Percentiles rank a stretch among this genome's conserved stretches.
Evolutionary conservation across 495 filamentous ascomycete genomes (phyloP).

Genomic region (Talaromyces thailandensis): DNA sequence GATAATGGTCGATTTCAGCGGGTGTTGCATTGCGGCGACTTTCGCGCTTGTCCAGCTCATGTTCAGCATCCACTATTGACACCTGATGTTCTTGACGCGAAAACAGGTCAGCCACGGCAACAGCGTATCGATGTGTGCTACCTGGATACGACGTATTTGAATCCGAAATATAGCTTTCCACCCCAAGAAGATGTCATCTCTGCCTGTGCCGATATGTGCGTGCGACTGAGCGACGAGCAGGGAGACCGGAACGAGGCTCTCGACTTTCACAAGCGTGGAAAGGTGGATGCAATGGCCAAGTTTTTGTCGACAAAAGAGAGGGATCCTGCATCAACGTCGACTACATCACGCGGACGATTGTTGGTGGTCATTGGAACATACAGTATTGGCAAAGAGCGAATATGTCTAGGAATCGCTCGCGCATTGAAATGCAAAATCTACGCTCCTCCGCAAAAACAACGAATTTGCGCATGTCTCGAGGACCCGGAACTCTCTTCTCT

Average conservation of each 20-base stretch:
- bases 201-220: conserved; percentile 86
- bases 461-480: conserved; percentile 75
- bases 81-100: conserved; percentile 59
- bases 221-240: conserved; percentile 49
- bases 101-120: conserved; percentile 60
- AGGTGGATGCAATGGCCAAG: conserved; percentile 50
- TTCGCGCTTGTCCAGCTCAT: conserved; percentile 82
- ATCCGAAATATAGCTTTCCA: conserved; percentile 92
- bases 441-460: conserved; percentile 70
- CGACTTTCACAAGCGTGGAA: conserved; percentile 40
- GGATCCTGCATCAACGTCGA: background rate
- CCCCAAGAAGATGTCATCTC: conserved; percentile 75
- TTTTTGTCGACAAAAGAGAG: conserved; percentile 36
- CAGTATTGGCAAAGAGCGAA: conserved; percentile 93
- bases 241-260: conserved; percentile 43
- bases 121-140: conserved; percentile 93
- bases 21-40: conserved; percentile 92
- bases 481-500: conserved; percentile 69
- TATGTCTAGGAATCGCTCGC: conserved; percentile 84
- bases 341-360: conserved; percentile 48
- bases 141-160: conserved; percentile 93
- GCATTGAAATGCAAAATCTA: conserved; percentile 88
- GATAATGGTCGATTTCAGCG: conserved; percentile 58
- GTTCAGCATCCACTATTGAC: conserved; percentile 72
- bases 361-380: conserved; percentile 95